A percentile compares a stretch with the other conserved stretches of the same genome.
Evolutionary conservation across 2,329 filamentous ascomycete species (phyloP).

Genomic region (Diaporthe velutina): DNA sequence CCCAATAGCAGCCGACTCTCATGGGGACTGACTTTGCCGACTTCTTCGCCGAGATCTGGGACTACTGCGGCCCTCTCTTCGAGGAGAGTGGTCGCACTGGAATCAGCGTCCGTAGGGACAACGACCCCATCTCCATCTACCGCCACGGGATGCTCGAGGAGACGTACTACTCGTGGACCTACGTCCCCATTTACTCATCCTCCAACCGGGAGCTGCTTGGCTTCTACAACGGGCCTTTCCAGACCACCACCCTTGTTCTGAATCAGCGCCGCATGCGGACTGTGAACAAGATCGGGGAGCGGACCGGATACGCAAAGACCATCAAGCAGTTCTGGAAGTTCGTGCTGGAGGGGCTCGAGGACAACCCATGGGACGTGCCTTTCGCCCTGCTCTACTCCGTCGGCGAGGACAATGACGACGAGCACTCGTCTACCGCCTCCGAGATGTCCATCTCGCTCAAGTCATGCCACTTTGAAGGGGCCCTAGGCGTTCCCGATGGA

Average conservation of each 20-base stretch:
- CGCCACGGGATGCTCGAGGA: slow-evolving; percentile 54
- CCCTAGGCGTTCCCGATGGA: slow-evolving; percentile 51
- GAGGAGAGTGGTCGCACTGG: slow-evolving; percentile 53
- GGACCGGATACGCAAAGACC: slow-evolving; percentile 48
- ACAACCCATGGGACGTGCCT: slow-evolving; percentile 54
- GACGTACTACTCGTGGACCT: slow-evolving; percentile 54
- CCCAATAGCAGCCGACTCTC: slow-evolving; percentile 61
- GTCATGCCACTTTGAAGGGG: slow-evolving; percentile 52
- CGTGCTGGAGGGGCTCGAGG: slow-evolving; percentile 49
- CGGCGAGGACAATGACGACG: slow-evolving; percentile 52
- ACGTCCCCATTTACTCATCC: slow-evolving; percentile 54
- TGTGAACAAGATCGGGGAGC: slow-evolving; percentile 50
- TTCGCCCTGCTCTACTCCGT: slow-evolving; percentile 58
- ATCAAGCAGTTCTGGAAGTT: slow-evolving; percentile 52
- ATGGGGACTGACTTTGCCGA: slow-evolving; percentile 70
- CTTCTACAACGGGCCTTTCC: slow-evolving; percentile 56
- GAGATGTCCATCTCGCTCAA: slow-evolving; percentile 53
- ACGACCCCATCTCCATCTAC: slow-evolving; percentile 50
- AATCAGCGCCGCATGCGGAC: slow-evolving; percentile 51
- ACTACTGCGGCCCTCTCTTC: slow-evolving; percentile 48
- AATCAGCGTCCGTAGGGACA: slow-evolving; percentile 49
- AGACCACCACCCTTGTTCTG: slow-evolving; percentile 52
- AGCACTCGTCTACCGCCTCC: slow-evolving; percentile 50
- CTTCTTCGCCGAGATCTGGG: slow-evolving; percentile 66
- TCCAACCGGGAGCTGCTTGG: slow-evolving; percentile 50